Conservation (phyloP, 2,329 filamentous ascomycete species). For the Canariomyces notabilis region DNA sequence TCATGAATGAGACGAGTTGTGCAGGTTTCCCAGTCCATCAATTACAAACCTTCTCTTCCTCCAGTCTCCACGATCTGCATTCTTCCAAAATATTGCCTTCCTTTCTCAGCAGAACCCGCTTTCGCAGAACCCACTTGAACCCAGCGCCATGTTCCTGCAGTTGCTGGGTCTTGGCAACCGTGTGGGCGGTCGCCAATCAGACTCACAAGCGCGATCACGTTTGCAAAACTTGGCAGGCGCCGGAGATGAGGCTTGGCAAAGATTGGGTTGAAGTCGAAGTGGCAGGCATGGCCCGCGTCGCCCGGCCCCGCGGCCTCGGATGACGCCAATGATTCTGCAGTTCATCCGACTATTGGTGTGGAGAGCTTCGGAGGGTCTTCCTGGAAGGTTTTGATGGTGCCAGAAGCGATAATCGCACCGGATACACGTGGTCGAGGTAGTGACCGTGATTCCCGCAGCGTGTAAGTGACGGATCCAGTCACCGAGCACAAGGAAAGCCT, state of each 20-base stretch:
- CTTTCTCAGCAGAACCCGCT: background rate
- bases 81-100: background rate
- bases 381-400: background rate
- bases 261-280: background rate
- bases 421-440: constrained; percentile 14
- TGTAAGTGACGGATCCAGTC: background rate
- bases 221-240: background rate
- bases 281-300: background rate
- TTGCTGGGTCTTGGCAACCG: constrained; percentile 3
- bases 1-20: too few relatives aligned
- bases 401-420: background rate
- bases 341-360: background rate
- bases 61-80: too few relatives aligned
- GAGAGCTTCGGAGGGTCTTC: background rate
- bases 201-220: constrained; percentile 15
- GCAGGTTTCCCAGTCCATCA: too few relatives aligned
- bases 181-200: constrained; percentile 20
- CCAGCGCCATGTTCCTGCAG: constrained; percentile 12
- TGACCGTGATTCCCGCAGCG: constrained; percentile 13
- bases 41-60: too few relatives aligned
- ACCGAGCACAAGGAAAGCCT: constrained; percentile 8
- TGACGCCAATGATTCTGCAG: background rate
- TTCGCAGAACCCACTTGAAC: background rate
- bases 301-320: background rate
- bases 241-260: constrained; percentile 9